These are phyloP conservation scores for Mortierella sp. DNA, from an alignment of 371 early-diverging fungal species.

Conservation along the genomic window DNA sequence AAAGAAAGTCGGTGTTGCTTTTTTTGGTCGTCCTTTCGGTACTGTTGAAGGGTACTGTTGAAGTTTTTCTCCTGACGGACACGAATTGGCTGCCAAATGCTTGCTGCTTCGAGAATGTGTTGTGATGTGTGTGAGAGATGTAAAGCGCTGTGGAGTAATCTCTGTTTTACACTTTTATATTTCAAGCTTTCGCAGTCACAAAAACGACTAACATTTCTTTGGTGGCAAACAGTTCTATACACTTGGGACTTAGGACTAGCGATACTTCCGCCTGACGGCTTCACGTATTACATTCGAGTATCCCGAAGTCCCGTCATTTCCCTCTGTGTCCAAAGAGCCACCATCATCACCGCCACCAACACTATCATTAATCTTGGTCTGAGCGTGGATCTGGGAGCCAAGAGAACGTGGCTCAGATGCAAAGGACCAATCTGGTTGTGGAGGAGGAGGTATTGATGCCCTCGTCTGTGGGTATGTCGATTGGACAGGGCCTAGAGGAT, in stretches of 20 bases:
- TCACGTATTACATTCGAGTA: constrained; percentile 21
- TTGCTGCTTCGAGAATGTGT: not conserved
- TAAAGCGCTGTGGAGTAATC: not conserved
- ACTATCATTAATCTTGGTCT: not conserved
- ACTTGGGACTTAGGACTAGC: not conserved
- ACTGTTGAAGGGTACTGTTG: not conserved
- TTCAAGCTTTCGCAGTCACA: not conserved
- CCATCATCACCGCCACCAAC: not conserved
- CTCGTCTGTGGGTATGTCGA: not conserved
- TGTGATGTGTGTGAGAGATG: not conserved
- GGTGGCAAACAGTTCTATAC: not conserved
- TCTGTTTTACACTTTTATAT: not conserved
- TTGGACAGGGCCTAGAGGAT: not conserved
- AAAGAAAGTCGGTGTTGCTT: not conserved
- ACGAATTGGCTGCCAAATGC: too few relatives aligned
- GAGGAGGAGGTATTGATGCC: not conserved
- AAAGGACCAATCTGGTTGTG: not conserved
- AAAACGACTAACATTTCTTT: not conserved
- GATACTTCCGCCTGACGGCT: constrained; percentile 32
- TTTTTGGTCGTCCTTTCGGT: not conserved
- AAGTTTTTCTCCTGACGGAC: too few relatives aligned
- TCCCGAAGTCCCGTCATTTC: not conserved
- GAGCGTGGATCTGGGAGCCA: not conserved
- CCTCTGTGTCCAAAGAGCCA: not conserved
- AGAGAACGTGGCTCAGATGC: not conserved